Conservation (phyloP, 2,329 filamentous ascomycete genomes). For the Neurospora sp. region DNA sequence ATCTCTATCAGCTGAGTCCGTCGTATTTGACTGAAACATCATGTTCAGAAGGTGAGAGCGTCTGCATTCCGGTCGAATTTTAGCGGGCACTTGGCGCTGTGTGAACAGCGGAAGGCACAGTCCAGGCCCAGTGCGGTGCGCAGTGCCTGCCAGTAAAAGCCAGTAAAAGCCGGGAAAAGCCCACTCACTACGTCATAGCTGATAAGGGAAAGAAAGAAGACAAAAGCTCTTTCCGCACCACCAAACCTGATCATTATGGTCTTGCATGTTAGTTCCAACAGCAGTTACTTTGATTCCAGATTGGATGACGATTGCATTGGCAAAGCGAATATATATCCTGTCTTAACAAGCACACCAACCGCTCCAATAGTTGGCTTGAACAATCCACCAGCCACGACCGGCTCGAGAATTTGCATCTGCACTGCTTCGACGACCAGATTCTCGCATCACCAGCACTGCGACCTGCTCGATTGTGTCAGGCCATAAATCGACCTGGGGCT, state of each 20-base stretch:
- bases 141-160: not conserved
- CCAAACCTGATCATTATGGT: not conserved
- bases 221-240: not conserved
- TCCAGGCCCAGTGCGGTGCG: not conserved
- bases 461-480: not conserved
- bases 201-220: not conserved
- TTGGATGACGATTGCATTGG: not conserved
- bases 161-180: not conserved
- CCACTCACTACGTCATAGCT: not conserved
- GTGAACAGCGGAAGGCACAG: not conserved
- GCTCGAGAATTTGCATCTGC: not conserved
- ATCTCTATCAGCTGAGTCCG: not conserved
- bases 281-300: not conserved
- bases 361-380: not conserved
- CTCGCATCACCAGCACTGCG: not conserved
- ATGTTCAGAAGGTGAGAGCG: not conserved
- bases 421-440: not conserved
- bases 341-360: too few relatives aligned
- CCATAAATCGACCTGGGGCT: not conserved
- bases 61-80: not conserved
- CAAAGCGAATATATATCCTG: not conserved
- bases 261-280: not conserved
- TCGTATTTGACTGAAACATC: not conserved
- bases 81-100: not conserved
- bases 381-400: not conserved